Evolutionary conservation across 352 stramenopile species (phyloP).

Genomic region (Pythium diclinum): DNA sequence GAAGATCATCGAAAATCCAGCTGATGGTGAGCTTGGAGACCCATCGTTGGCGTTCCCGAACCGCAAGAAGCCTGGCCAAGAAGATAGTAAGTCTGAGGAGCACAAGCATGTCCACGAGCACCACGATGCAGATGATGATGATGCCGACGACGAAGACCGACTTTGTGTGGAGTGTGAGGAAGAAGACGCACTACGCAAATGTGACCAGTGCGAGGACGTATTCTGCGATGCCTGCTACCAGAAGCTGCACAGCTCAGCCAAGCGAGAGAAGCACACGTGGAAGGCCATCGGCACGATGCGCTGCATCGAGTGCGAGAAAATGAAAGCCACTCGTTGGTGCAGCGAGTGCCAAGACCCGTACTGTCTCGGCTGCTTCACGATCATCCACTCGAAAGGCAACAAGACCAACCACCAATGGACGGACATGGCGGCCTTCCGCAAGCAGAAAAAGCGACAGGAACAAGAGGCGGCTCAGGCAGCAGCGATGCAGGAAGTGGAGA

Average conservation of each 20-base stretch:
- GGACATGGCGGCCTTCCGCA: conserved; percentile 63
- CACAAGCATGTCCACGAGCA: conserved; percentile 9
- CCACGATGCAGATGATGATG: conserved; percentile 41
- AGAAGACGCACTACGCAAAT: conserved; percentile 60
- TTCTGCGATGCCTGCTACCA: conserved; percentile 79
- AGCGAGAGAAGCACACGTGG: conserved; percentile 77
- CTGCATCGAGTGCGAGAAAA: conserved; percentile 86
- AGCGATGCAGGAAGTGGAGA: conserved; percentile 45
- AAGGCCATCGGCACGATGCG: conserved; percentile 65
- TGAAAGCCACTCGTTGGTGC: conserved; percentile 79
- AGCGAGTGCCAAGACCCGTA: conserved; percentile 74
- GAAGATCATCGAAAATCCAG: conserved; percentile 54
- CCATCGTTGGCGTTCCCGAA: conserved; percentile 26
- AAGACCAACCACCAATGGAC: conserved; percentile 70
- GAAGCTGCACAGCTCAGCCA: conserved; percentile 64
- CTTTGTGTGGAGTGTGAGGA: conserved; percentile 81
- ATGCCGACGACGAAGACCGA: conserved; percentile 56
- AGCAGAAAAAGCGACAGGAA: conserved; percentile 37
- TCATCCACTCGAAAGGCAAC: conserved; percentile 82
- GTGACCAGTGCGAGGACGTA: conserved; percentile 71
- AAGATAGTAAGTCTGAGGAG: conserved; percentile 5
- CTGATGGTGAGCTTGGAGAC: conserved; percentile 34
- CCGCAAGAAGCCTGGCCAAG: conserved; percentile 17
- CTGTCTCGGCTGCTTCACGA: conserved; percentile 76
- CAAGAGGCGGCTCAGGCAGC: conserved; percentile 20